A percentile compares a stretch with the other conserved stretches of the same genome.
Evolutionary conservation across 139 green algal genomes (phyloP).

Genomic region (Picochlorum costavermella): DNA sequence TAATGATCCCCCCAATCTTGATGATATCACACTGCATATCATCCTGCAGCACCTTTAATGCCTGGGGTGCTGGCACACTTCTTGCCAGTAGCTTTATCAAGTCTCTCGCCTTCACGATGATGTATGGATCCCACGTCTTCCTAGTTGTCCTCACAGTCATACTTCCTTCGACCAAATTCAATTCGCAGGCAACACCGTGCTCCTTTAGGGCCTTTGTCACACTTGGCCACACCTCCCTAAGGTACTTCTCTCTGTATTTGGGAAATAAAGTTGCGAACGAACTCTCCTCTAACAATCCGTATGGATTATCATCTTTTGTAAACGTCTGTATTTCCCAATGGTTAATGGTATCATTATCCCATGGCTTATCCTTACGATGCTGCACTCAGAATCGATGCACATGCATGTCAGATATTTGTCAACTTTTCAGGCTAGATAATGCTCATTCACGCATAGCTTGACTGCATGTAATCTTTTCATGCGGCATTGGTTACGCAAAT

Average conservation of each 20-base stretch:
- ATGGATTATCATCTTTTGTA: slow-evolving; percentile 81
- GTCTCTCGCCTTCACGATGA: slow-evolving; percentile 97
- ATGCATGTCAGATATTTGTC: background rate
- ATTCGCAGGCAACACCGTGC: slow-evolving; percentile 75
- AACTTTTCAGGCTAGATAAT: no score
- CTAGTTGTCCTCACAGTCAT: slow-evolving; percentile 97
- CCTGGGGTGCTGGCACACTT: slow-evolving; percentile 85
- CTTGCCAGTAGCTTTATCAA: slow-evolving; percentile 97
- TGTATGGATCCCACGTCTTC: slow-evolving; percentile 97
- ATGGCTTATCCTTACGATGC: slow-evolving; percentile 83
- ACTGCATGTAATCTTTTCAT: no score
- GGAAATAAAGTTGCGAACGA: slow-evolving; percentile 97
- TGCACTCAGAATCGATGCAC: slow-evolving; percentile 28
- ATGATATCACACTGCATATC: slow-evolving; percentile 96
- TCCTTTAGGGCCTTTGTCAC: slow-evolving; percentile 88
- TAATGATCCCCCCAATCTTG: slow-evolving; percentile 91
- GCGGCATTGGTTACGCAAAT: no score
- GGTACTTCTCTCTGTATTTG: slow-evolving; percentile 97
- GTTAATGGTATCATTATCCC: slow-evolving; percentile 93
- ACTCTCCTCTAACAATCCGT: slow-evolving; percentile 89
- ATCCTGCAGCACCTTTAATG: slow-evolving; percentile 88
- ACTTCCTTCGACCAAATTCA: slow-evolving; percentile 93
- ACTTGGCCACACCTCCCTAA: slow-evolving; percentile 91
- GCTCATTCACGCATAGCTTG: no score
- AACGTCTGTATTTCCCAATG: slow-evolving; percentile 81